Percentiles rank a stretch among this genome's conserved stretches.
Evolutionary conservation across 768 basidiomycete genomes (phyloP).

Genomic region (Psilocybe cyanescens): DNA sequence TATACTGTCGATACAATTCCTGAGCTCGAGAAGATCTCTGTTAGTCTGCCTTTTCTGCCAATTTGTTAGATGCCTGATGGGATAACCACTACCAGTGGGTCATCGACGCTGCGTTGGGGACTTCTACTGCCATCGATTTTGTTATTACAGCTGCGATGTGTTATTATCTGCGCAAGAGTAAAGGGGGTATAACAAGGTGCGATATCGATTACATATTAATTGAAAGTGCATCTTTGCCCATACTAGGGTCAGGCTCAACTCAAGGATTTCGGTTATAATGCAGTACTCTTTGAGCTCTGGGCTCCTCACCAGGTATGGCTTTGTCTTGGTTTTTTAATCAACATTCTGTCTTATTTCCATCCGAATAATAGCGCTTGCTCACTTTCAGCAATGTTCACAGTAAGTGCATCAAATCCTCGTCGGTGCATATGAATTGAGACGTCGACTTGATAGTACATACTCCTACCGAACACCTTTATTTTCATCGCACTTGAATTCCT

Average conservation of each 20-base stretch:
- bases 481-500: slow-evolving; percentile 47
- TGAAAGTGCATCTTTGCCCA: background rate
- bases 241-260: slow-evolving; percentile 28
- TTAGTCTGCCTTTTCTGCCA: slow-evolving; percentile 21
- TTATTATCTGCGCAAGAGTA: slow-evolving; percentile 38
- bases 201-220: background rate
- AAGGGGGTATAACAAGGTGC: slow-evolving; percentile 27
- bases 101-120: slow-evolving; percentile 42
- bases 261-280: slow-evolving; percentile 36
- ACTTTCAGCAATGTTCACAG: slow-evolving; percentile 44
- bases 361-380: slow-evolving; percentile 42
- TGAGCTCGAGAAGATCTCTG: slow-evolving; percentile 34
- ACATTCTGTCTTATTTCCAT: background rate
- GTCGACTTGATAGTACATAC: slow-evolving; percentile 37
- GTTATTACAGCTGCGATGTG: slow-evolving; percentile 41
- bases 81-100: slow-evolving; percentile 36
- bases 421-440: background rate
- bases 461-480: slow-evolving; percentile 46
- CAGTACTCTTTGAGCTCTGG: slow-evolving; percentile 43
- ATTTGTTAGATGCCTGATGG: background rate
- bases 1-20: slow-evolving; percentile 34
- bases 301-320: slow-evolving; percentile 38
- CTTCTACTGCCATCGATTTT: slow-evolving; percentile 48
- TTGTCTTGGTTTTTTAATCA: background rate
- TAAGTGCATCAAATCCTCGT: slow-evolving; percentile 22